Conservation (phyloP, 2,329 filamentous ascomycete species). For the Cadophora malorum region DNA sequence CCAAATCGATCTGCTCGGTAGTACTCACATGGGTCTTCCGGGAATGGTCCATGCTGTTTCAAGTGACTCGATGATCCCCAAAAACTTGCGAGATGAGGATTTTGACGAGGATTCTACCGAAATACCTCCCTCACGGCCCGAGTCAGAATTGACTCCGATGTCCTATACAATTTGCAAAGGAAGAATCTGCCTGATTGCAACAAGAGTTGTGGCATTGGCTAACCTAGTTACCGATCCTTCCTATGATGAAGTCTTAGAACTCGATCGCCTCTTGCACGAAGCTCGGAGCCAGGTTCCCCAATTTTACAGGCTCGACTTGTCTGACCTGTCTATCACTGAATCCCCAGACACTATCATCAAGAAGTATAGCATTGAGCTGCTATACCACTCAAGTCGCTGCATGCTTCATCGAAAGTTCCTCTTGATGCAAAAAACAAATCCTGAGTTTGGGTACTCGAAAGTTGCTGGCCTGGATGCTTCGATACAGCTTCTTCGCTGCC, state of each 20-base stretch:
- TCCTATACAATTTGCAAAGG: constrained; percentile 62
- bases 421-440: constrained; percentile 49
- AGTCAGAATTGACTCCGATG: constrained; percentile 64
- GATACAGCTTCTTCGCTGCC: constrained; percentile 54
- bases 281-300: constrained; percentile 54
- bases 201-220: constrained; percentile 56
- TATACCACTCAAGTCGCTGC: constrained; percentile 62
- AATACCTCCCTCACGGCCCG: constrained; percentile 62
- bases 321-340: constrained; percentile 58
- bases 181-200: constrained; percentile 55
- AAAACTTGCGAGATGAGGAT: constrained; percentile 70
- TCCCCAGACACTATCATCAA: constrained; percentile 56
- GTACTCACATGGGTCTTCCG: constrained; percentile 72
- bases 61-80: constrained; percentile 65
- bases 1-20: constrained; percentile 68
- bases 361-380: constrained; percentile 57
- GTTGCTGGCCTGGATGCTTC: constrained; percentile 58
- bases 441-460: constrained; percentile 59
- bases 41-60: constrained; percentile 69
- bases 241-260: constrained; percentile 56
- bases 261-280: constrained; percentile 55
- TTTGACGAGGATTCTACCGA: constrained; percentile 61
- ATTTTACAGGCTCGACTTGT: constrained; percentile 55
- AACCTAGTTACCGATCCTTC: constrained; percentile 55
- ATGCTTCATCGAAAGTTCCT: constrained; percentile 62